phyloP scores from a whole-genome alignment of 2,329 filamentous ascomycete species.

The Penicillium palitans region DNA sequence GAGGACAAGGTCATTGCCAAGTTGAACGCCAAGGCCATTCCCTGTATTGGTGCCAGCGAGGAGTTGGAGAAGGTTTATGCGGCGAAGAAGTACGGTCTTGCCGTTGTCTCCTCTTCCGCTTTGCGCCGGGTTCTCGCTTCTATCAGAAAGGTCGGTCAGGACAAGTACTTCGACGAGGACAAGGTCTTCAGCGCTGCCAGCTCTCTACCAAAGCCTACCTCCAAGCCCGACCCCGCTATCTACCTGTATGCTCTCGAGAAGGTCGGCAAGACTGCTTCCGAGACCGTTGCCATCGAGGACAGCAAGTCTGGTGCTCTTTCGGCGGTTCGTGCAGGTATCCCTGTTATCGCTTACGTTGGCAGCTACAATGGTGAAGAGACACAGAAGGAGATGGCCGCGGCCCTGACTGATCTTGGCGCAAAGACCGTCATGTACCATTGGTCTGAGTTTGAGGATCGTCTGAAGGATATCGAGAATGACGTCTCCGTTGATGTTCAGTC shows the following conservation, averaged over 20 bases:
- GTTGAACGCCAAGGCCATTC: conserved; percentile 65
- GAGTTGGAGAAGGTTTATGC: conserved; percentile 66
- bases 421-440: conserved; percentile 59
- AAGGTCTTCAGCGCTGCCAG: conserved; percentile 80
- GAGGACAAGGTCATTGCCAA: conserved; percentile 82
- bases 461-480: conserved; percentile 44
- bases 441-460: conserved; percentile 46
- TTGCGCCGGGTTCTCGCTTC: conserved; percentile 75
- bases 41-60: conserved; percentile 68
- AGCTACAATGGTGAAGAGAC: conserved; percentile 64
- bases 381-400: conserved; percentile 64
- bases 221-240: conserved; percentile 87
- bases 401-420: conserved; percentile 62
- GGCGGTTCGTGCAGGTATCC: conserved; percentile 74
- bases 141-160: conserved; percentile 75
- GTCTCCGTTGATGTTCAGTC: conserved; percentile 18
- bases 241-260: conserved; percentile 76
- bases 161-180: conserved; percentile 74
- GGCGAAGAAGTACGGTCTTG: conserved; percentile 66
- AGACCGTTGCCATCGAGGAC: conserved; percentile 84
- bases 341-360: conserved; percentile 80
- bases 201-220: conserved; percentile 74
- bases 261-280: conserved; percentile 67
- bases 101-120: conserved; percentile 80
- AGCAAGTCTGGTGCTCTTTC: conserved; percentile 81